A percentile compares a stretch with the other conserved stretches of the same genome.
Conservation (phyloP, 345 rosid species). For the Aurinia saxatilis region DNA sequence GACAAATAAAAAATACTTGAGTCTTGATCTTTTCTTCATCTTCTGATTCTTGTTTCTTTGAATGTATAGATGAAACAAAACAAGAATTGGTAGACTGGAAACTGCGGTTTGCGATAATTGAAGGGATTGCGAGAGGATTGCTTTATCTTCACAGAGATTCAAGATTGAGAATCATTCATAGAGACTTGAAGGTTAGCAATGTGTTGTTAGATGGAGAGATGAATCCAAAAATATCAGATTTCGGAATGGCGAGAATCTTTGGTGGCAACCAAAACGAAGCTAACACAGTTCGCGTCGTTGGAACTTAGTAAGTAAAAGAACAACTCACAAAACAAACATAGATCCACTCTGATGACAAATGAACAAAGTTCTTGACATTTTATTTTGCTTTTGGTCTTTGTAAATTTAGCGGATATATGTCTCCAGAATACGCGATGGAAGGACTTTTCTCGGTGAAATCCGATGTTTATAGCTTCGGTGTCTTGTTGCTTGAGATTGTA, state of each 20-base stretch:
- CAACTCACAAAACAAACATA: neutral
- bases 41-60: conserved; percentile 2
- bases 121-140: conserved; percentile 74
- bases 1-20: neutral
- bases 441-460: conserved; percentile 65
- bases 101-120: conserved; percentile 46
- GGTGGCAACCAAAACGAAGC: conserved; percentile 47
- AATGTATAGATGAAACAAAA: conserved; percentile 37
- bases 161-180: conserved; percentile 61
- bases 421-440: conserved; percentile 80
- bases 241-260: conserved; percentile 65
- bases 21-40: neutral
- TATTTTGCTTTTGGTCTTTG: neutral
- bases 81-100: conserved; percentile 44
- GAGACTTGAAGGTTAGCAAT: conserved; percentile 65
- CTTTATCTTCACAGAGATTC: conserved; percentile 70
- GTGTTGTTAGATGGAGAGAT: conserved; percentile 64
- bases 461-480: conserved; percentile 71
- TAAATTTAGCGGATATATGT: conserved; percentile 57
- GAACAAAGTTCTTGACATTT: neutral
- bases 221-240: conserved; percentile 75
- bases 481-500: conserved; percentile 53
- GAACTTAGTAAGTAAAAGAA: conserved; percentile 48
- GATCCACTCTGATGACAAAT: neutral
- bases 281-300: conserved; percentile 52